These are phyloP conservation scores for Alternaria panax DNA, from an alignment of 2,329 filamentous ascomycete species.

Conservation along the genomic window DNA sequence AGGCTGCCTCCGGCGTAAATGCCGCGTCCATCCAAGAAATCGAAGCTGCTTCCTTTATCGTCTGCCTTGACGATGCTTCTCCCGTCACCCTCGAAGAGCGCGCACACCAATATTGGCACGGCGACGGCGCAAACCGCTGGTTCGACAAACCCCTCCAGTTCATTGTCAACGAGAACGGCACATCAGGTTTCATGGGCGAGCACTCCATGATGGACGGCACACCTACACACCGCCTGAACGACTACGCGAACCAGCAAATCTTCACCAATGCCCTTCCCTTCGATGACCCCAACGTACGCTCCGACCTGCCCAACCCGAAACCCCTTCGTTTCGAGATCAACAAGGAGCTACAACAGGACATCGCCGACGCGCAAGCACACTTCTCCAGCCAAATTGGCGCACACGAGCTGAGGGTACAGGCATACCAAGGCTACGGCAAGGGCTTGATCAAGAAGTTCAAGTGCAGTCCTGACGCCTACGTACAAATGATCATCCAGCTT, in stretches of 20 bases:
- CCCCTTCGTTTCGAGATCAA: conserved; percentile 80
- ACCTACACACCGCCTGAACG: conserved; percentile 94
- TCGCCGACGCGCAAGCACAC: conserved; percentile 78
- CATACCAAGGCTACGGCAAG: conserved; percentile 97
- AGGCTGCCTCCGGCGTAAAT: conserved; percentile 79
- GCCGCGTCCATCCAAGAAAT: conserved; percentile 78
- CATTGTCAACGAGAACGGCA: conserved; percentile 97
- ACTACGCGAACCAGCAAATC: conserved; percentile 90
- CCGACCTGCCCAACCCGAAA: conserved; percentile 81
- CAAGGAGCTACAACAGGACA: conserved; percentile 75
- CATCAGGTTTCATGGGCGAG: conserved; percentile 96
- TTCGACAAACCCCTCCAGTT: conserved; percentile 98
- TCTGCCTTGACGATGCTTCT: conserved; percentile 90
- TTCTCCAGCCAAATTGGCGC: conserved; percentile 82
- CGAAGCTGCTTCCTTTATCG: conserved; percentile 86
- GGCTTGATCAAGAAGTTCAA: conserved; percentile 99
- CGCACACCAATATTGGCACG: conserved; percentile 96
- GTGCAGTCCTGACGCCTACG: conserved; percentile 95
- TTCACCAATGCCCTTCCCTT: conserved; percentile 95
- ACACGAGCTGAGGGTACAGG: conserved; percentile 91
- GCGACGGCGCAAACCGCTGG: conserved; percentile 94
- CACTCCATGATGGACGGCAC: conserved; percentile 99
- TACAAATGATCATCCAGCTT: conserved; percentile 98
- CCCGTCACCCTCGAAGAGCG: conserved; percentile 96
- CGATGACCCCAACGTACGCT: conserved; percentile 77